These are phyloP conservation scores for Candida suzukii DNA, from an alignment of 805 yeast species.

Conservation along the genomic window DNA sequence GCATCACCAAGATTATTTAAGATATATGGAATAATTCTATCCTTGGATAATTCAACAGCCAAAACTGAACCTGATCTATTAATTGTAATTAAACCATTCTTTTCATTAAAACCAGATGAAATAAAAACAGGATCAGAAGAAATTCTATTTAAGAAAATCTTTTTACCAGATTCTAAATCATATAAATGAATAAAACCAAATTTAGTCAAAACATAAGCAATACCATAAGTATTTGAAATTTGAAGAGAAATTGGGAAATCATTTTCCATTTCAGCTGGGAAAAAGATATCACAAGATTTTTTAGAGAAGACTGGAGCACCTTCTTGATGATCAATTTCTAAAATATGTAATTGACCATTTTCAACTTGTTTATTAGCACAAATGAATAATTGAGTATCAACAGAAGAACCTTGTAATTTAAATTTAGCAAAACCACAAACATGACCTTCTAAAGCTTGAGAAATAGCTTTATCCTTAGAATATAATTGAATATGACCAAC, in stretches of 20 bases:
- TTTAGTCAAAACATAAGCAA: constrained; percentile 85
- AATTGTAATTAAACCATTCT: constrained; percentile 84
- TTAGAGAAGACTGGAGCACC: constrained; percentile 79
- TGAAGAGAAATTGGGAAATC: constrained; percentile 96
- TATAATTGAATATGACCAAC: constrained; percentile 95
- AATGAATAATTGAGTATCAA: constrained; percentile 81
- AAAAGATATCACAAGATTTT: constrained; percentile 86
- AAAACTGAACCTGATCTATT: constrained; percentile 94
- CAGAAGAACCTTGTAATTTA: constrained; percentile 62
- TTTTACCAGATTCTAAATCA: constrained; percentile 87
- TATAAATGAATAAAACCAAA: constrained; percentile 94
- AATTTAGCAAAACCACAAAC: constrained; percentile 84
- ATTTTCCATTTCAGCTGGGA: constrained; percentile 93
- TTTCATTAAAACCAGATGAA: constrained; percentile 63
- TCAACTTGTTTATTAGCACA: constrained; percentile 85
- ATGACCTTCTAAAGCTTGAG: constrained; percentile 97
- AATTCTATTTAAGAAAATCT: constrained; percentile 91
- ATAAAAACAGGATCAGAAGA: constrained; percentile 94
- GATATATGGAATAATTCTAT: constrained; percentile 83
- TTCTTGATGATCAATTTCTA: constrained; percentile 92
- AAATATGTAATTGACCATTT: constrained; percentile 82
- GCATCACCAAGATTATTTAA: constrained; percentile 82
- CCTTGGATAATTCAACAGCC: constrained; percentile 81
- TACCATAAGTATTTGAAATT: constrained; percentile 78
- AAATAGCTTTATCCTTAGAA: constrained; percentile 81